Evolutionary conservation across 331 rosid genomes (phyloP).

Genomic region (Dryas integrifolia): DNA sequence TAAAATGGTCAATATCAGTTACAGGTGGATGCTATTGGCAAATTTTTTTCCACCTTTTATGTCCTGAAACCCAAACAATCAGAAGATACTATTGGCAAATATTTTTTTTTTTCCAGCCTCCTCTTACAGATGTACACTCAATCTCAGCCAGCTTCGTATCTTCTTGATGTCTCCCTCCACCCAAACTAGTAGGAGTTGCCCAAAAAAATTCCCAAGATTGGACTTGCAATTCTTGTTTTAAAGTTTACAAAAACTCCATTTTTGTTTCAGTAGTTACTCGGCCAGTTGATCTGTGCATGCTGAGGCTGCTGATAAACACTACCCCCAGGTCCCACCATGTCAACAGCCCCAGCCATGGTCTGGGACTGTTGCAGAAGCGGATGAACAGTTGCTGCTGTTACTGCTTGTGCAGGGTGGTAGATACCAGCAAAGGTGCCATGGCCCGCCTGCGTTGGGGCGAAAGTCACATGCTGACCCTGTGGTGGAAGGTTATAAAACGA

Average conservation of each 20-base stretch:
- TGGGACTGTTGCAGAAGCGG: slow-evolving; percentile 94
- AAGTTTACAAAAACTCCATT: slow-evolving; percentile 37
- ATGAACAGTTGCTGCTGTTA: slow-evolving; percentile 70
- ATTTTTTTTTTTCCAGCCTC: slow-evolving; percentile 46
- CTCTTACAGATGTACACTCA: slow-evolving; percentile 41
- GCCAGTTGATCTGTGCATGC: slow-evolving; percentile 92
- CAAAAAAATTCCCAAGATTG: slow-evolving; percentile 39
- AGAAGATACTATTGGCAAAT: slow-evolving; percentile 49
- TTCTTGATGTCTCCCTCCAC: slow-evolving; percentile 45
- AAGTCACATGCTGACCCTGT: slow-evolving; percentile 81
- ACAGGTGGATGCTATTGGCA: slow-evolving; percentile 39
- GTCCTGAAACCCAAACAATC: slow-evolving; percentile 65
- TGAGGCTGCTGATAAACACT: slow-evolving; percentile 88
- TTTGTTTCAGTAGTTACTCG: slow-evolving; percentile 70
- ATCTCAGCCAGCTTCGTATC: slow-evolving; percentile 37
- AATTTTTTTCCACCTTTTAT: slow-evolving; percentile 44
- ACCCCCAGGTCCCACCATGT: slow-evolving; percentile 93
- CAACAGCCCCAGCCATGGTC: slow-evolving; percentile 88
- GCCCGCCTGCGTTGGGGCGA: slow-evolving; percentile 82
- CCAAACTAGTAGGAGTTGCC: slow-evolving; percentile 44
- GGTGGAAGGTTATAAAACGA: slow-evolving; percentile 89
- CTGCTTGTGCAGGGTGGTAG: slow-evolving; percentile 92
- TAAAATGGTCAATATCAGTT: slow-evolving; percentile 71
- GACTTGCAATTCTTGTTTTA: slow-evolving; percentile 40
- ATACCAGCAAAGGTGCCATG: slow-evolving; percentile 80